Evolutionary conservation across 495 filamentous ascomycete species (phyloP), one percentile per base, ranked within the genome.

Genomic region (Terfezia claveryi): DNA sequence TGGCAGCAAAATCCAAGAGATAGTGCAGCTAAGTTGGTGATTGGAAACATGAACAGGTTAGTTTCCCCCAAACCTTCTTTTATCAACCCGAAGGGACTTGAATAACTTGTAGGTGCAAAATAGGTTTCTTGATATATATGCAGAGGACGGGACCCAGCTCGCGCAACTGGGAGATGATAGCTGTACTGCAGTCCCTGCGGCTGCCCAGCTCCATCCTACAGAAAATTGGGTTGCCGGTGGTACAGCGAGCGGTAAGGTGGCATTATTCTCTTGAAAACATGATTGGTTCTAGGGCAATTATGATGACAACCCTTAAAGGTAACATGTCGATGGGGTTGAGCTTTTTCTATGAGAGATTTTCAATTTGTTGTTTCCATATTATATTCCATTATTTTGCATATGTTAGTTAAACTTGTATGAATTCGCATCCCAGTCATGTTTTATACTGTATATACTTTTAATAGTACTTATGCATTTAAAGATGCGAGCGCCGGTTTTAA

Each of bases 101-200:
- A 14, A 4, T 20, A 46, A 46, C 27, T 32, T 4, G 2, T 32
- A 7, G 27, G 27, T 1, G 27, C 27, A 3, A 46, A 46, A 14
- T 46, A 46, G 41, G 8, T 95, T 94, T 59, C 83, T 96, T 3
- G 91, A 98, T 65, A 76, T 98, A 8, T 96, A 81, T 67, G 80
- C 79, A 11, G 70, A 74, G 10, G 71, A 77, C 37, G 91, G 91
- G 2, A 80, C 91, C 62, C 88, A 95, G 67, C 71, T 98, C 37
- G 92, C 85, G 4, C 89, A 96, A 70, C 72, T 98, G 8, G 83
- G 80, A 3, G 84, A 86, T 7, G 82, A 88, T 4, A 83, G 83
- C 3, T 92, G 96, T 57, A 93, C 83, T 11, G 89, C 91, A 20
- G 92, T 98, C 9, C 91, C 91, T 17, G 85, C 92, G 1, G 91